These are phyloP conservation scores for Leccinum imitatum DNA, from an alignment of 768 basidiomycete species.

Conservation along the genomic window DNA sequence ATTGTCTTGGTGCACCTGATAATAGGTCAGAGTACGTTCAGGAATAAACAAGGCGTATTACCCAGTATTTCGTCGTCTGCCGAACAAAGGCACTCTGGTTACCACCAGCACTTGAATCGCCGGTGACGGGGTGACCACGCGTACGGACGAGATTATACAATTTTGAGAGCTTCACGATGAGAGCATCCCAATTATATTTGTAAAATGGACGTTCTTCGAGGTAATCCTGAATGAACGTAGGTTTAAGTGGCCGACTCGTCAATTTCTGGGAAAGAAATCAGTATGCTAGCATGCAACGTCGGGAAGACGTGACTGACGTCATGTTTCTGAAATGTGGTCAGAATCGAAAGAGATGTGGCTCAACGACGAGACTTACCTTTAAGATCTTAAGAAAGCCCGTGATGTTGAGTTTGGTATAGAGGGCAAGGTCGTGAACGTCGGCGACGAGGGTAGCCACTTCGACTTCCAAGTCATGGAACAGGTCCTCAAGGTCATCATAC, in stretches of 20 bases:
- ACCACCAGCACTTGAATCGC: slow-evolving; percentile 93
- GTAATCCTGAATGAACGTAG: slow-evolving; percentile 86
- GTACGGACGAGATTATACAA: slow-evolving; percentile 95
- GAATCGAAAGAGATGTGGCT: neutral
- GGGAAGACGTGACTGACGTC: slow-evolving; percentile 53
- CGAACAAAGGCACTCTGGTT: slow-evolving; percentile 97
- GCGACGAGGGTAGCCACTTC: slow-evolving; percentile 95
- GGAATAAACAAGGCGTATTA: slow-evolving; percentile 30
- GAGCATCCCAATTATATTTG: slow-evolving; percentile 92
- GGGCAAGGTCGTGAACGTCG: slow-evolving; percentile 85
- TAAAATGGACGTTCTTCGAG: slow-evolving; percentile 96
- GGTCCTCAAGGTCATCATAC: slow-evolving; percentile 76
- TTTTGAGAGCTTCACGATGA: slow-evolving; percentile 95
- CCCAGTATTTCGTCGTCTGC: slow-evolving; percentile 99
- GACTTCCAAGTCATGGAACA: slow-evolving; percentile 86
- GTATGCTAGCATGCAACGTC: slow-evolving; percentile 5
- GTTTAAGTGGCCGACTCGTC: slow-evolving; percentile 78
- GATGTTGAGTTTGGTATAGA: slow-evolving; percentile 96
- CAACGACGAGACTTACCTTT: slow-evolving; percentile 53
- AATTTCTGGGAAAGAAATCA: slow-evolving; percentile 67
- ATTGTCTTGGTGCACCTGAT: slow-evolving; percentile 86
- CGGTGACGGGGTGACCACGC: slow-evolving; percentile 89
- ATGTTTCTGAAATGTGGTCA: slow-evolving; percentile 67
- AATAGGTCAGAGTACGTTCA: slow-evolving; percentile 4
- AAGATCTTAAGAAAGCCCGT: slow-evolving; percentile 99